Evolutionary conservation across 176 grass and related monocot species (phyloP).

Genomic region (Aegilops tauschii): DNA sequence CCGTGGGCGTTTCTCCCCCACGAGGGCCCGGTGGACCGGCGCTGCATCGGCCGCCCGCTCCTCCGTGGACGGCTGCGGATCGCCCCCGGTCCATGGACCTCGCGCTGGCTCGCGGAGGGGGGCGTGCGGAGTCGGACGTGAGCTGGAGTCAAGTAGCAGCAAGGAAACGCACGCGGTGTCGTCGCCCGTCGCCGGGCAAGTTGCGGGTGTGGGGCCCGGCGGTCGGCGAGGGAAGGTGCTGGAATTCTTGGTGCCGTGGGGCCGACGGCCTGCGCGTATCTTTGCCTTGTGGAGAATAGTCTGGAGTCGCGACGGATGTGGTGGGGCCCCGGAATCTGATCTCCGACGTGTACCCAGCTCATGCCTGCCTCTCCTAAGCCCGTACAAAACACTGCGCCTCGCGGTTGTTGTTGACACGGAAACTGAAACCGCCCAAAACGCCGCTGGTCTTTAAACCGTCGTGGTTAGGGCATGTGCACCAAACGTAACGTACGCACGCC

Average conservation of each 20-base stretch:
- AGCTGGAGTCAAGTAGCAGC: background rate
- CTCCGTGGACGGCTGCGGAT: background rate
- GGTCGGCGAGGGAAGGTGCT: background rate
- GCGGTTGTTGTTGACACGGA: too few relatives aligned
- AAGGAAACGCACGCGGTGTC: background rate
- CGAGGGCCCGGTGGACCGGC: background rate
- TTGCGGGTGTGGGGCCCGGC: background rate
- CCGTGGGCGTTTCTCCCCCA: constrained; percentile 14
- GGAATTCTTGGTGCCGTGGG: background rate
- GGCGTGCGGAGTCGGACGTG: background rate
- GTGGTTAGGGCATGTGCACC: too few relatives aligned
- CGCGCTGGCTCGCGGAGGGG: too few relatives aligned
- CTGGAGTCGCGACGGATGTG: background rate
- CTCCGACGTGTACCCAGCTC: constrained; percentile 21
- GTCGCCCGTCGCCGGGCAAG: background rate
- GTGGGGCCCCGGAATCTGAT: background rate
- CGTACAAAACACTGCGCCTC: too few relatives aligned
- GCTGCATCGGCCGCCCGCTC: background rate
- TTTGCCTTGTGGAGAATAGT: background rate
- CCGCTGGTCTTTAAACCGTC: too few relatives aligned
- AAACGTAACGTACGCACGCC: too few relatives aligned
- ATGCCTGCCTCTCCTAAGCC: background rate
- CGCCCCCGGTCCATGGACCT: background rate
- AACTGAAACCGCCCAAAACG: too few relatives aligned
- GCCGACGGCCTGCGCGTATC: background rate